Evolutionary conservation across 1,139 yeast genomes (phyloP), one percentile per base, ranked within the genome.

Genomic region (Hansenula lynferdii): DNA sequence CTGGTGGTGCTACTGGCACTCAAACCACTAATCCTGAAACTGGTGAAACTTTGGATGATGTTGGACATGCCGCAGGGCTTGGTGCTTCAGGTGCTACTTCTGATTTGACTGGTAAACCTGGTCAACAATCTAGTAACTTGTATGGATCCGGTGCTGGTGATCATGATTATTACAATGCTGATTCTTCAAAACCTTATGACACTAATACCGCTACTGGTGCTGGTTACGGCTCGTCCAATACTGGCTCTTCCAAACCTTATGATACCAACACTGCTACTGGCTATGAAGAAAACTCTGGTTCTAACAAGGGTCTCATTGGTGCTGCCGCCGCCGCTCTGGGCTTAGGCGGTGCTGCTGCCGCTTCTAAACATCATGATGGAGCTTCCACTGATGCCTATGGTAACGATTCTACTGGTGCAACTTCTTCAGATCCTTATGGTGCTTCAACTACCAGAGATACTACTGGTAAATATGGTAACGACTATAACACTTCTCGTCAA

Each of bases 251-350:
- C 10, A 33, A 33, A 27, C 37, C 42, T 15, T 28, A 42, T 23
- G 40, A 40, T 20, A 33, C 41, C 9, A 33, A 20, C 20, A 31
- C 40, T 31, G 44, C 38, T 5, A 25, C 26, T 16, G 29, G 29
- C n/a, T 28, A 16, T 16, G 20, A 32, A n/a, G n/a, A 16, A 7
- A 27, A 15, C 7, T 27, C 31, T 8, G 7, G 16, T 4, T 21
- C 38, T 17, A 25, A 34, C 26, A 39, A 35, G 19, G 47, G 49
- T 4, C 6, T 46, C 5, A 37, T 34, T 44, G 47, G 48, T n/a
- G 23, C 50, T 27, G 47, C 53, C 26, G 51, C 48, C 14, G 50
- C 51, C 15, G 48, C 51, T 5, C 35, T 48, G n/a, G 54, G 54
- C 8, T 34, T 49, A 15, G 48, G 48, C 14, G 28, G 35, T 19